phyloP scores from a whole-genome alignment of 2,329 filamentous ascomycete genomes.

The Stagonosporopsis vannaccii region DNA sequence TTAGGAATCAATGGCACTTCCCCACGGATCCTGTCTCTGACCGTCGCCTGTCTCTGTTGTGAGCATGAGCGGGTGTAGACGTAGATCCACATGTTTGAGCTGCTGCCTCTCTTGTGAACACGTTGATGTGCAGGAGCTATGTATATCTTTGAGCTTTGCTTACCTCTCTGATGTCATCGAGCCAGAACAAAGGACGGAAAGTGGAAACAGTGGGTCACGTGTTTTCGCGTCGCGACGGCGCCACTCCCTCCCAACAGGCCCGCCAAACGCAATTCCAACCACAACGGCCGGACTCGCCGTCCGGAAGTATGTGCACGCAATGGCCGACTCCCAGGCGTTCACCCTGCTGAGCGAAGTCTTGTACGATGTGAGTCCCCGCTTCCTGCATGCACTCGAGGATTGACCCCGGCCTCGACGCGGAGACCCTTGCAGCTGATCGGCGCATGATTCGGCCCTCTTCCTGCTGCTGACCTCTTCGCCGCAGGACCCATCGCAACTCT shows the following conservation, averaged over 20 bases:
- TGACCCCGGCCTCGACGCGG: slow-evolving; percentile 24
- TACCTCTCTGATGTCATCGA: slow-evolving; percentile 14
- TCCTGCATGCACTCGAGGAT: slow-evolving; percentile 21
- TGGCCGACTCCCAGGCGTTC: slow-evolving; percentile 42
- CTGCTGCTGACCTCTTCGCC: slow-evolving; percentile 30
- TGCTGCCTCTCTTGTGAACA: no score
- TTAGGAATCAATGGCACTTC: neutral
- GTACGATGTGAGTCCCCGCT: slow-evolving; percentile 45
- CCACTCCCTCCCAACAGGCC: neutral
- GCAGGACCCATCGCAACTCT: slow-evolving; percentile 49
- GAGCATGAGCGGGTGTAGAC: no score
- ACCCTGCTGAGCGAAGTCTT: slow-evolving; percentile 38
- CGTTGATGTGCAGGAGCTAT: no score
- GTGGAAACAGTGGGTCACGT: slow-evolving; percentile 3
- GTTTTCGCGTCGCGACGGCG: slow-evolving; percentile 12
- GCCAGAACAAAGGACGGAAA: neutral
- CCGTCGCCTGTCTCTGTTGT: no score
- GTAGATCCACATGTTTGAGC: no score
- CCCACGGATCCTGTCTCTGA: no score
- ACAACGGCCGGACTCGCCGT: neutral
- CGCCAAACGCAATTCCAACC: slow-evolving; percentile 2
- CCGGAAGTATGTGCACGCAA: slow-evolving; percentile 19
- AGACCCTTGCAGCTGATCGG: slow-evolving; percentile 32
- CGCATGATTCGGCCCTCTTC: slow-evolving; percentile 26
- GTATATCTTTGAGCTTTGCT: no score